A percentile compares a stretch with the other conserved stretches of the same genome.
These are phyloP conservation scores for Aureoboletus auriporus DNA, from an alignment of 768 basidiomycete genomes.

Conservation along the genomic window DNA sequence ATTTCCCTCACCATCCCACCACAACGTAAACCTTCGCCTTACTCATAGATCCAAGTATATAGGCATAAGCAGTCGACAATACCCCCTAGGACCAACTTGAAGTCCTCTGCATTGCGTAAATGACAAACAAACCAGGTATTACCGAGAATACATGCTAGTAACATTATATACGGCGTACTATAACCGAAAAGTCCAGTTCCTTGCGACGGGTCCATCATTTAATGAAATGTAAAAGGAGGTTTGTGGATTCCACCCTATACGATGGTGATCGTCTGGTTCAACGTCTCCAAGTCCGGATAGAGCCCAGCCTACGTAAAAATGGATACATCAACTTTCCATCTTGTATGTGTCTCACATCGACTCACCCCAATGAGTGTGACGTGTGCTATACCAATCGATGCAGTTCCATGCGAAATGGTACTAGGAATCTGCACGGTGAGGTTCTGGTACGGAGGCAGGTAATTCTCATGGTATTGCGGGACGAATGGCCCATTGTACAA, in stretches of 20 bases:
- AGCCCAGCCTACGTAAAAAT: slow-evolving; percentile 27
- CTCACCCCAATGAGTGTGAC: slow-evolving; percentile 40
- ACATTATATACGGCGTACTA: too few relatives aligned
- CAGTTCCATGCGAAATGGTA: slow-evolving; percentile 23
- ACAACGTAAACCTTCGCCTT: too few relatives aligned
- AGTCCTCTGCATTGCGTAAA: neutral
- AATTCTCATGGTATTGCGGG: slow-evolving; percentile 30
- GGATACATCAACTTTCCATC: neutral
- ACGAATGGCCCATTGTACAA: slow-evolving; percentile 44
- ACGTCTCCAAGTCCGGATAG: slow-evolving; percentile 28
- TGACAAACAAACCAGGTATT: neutral
- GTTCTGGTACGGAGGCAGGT: slow-evolving; percentile 40
- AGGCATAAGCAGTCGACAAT: too few relatives aligned
- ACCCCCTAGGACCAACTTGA: neutral
- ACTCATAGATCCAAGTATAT: too few relatives aligned
- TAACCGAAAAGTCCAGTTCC: neutral
- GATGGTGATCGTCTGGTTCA: slow-evolving; percentile 30
- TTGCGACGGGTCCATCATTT: neutral
- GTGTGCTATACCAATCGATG: slow-evolving; percentile 36
- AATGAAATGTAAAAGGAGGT: neutral
- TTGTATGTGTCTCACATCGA: slow-evolving; percentile 1
- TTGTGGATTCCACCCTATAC: slow-evolving; percentile 5
- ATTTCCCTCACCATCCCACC: too few relatives aligned
- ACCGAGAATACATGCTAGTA: too few relatives aligned
- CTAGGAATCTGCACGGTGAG: slow-evolving; percentile 41